A percentile compares a stretch with the other conserved stretches of the same genome.
Evolutionary conservation across 768 basidiomycete genomes (phyloP).

Genomic region (Phylloporus sp.): DNA sequence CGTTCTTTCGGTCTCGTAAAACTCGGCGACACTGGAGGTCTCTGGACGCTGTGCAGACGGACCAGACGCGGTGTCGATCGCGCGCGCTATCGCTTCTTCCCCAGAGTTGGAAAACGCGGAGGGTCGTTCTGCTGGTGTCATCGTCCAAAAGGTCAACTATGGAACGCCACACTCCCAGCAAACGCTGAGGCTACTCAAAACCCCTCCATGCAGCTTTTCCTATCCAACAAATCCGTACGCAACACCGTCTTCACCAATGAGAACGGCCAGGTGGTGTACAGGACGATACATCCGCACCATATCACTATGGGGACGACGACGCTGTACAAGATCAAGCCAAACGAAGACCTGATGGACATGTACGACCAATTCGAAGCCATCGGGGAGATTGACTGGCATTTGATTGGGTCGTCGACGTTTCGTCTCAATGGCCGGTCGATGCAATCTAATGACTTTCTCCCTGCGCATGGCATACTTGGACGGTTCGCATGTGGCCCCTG

Average conservation of each 20-base stretch:
- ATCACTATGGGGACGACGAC: constrained; percentile 18
- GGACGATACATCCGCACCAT: constrained; percentile 19
- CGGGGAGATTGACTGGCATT: constrained; percentile 35
- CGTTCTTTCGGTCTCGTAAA: constrained; percentile 75
- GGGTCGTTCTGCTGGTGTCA: constrained; percentile 11
- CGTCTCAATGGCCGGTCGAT: constrained; percentile 26
- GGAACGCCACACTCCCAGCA: background rate
- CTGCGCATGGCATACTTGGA: constrained; percentile 17
- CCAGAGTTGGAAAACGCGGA: constrained; percentile 52
- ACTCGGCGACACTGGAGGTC: constrained; percentile 49
- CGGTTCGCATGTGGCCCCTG: constrained; percentile 14
- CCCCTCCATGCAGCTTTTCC: constrained; percentile 17
- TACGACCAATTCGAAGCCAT: constrained; percentile 29
- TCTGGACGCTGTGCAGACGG: constrained; percentile 29
- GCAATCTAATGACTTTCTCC: constrained; percentile 24
- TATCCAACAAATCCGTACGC: constrained; percentile 22
- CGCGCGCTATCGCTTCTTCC: constrained; percentile 59
- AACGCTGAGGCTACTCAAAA: background rate
- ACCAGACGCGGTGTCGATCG: constrained; percentile 46
- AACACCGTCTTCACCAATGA: constrained; percentile 24
- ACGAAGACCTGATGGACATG: constrained; percentile 20
- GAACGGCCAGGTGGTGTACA: constrained; percentile 29
- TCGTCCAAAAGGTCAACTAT: background rate
- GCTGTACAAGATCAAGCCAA: constrained; percentile 24
- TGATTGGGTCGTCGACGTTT: constrained; percentile 28